Evolutionary conservation across 495 filamentous ascomycete species (phyloP).

Genomic region (Tuber borchii): DNA sequence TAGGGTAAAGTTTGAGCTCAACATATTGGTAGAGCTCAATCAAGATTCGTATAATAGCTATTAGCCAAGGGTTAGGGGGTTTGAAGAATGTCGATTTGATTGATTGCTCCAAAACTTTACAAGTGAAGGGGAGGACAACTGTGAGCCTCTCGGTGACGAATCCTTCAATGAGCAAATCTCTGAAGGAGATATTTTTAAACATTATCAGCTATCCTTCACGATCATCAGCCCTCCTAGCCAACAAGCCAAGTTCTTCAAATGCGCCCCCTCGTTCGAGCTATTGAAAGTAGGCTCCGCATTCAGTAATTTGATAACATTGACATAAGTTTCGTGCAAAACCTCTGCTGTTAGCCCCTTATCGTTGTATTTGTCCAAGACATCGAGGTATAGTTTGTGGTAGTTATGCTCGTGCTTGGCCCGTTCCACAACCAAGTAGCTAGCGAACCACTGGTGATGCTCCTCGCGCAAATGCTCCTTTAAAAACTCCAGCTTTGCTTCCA

Average conservation of each 20-base stretch:
- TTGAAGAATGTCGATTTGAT: conserved; percentile 81
- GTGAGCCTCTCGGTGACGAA: conserved; percentile 82
- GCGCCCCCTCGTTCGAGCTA: conserved; percentile 69
- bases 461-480: conserved; percentile 70
- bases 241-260: conserved; percentile 81
- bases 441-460: conserved; percentile 90
- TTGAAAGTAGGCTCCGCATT: conserved; percentile 80
- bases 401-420: conserved; percentile 95
- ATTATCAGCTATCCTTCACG: conserved; percentile 89
- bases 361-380: conserved; percentile 75
- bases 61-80: conserved; percentile 92
- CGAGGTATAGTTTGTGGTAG: conserved; percentile 84
- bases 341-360: conserved; percentile 74
- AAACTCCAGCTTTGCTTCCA: conserved; percentile 71
- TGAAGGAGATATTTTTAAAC: conserved; percentile 94
- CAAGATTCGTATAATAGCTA: conserved; percentile 83
- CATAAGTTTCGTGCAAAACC: conserved; percentile 87
- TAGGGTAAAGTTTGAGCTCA: conserved; percentile 89
- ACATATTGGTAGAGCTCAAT: conserved; percentile 86
- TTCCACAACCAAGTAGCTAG: conserved; percentile 88
- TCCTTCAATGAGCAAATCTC: conserved; percentile 85
- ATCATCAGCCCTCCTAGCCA: conserved; percentile 95
- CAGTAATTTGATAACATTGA: conserved; percentile 72
- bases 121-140: conserved; percentile 91
- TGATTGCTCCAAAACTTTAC: conserved; percentile 82